A percentile compares a stretch with the other conserved stretches of the same genome.
These are phyloP conservation scores for Russula dissimulans DNA, from an alignment of 768 basidiomycete species.

Conservation along the genomic window DNA sequence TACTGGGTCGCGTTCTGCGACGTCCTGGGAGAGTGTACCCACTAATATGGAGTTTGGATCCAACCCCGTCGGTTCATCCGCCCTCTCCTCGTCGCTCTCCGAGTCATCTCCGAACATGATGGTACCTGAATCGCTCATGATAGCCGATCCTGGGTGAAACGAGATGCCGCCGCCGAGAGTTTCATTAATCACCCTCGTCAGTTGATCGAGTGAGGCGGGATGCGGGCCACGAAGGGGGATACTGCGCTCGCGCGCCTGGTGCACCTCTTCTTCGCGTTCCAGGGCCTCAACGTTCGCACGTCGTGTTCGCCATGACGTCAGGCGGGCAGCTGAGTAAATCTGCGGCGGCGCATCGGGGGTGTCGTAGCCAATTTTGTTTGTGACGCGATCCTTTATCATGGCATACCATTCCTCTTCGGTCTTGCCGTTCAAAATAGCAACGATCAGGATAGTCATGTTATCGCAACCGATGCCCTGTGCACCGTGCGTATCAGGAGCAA, in stretches of 20 bases:
- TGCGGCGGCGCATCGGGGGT: conserved; percentile 73
- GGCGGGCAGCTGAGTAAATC: conserved; percentile 58
- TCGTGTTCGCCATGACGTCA: conserved; percentile 54
- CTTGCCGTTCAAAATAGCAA: conserved; percentile 78
- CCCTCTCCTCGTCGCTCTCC: conserved; percentile 54
- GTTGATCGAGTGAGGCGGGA: conserved; percentile 6
- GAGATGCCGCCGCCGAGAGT: conserved; percentile 41
- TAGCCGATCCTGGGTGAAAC: conserved; percentile 46
- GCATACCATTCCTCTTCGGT: conserved; percentile 89
- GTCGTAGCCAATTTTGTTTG: conserved; percentile 60
- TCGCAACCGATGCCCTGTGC: conserved; percentile 95
- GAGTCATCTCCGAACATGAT: conserved; percentile 52
- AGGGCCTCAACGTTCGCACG: conserved; percentile 37
- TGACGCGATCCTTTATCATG: conserved; percentile 80
- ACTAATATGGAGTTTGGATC: conserved; percentile 6
- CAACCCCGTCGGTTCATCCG: conserved; percentile 25
- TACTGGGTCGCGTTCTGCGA: conserved; percentile 48
- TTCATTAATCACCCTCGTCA: conserved; percentile 14
- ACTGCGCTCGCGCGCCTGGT: conserved; percentile 2
- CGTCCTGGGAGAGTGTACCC: conserved; percentile 37
- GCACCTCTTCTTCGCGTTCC: conserved; percentile 35
- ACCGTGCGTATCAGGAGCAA: conserved; percentile 87
- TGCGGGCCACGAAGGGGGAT: background rate
- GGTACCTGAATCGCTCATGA: conserved; percentile 39
- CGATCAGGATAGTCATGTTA: conserved; percentile 95